These are phyloP conservation scores for Chaetomiaceae sp. DNA, from an alignment of 2,329 filamentous ascomycete species.

Conservation along the genomic window DNA sequence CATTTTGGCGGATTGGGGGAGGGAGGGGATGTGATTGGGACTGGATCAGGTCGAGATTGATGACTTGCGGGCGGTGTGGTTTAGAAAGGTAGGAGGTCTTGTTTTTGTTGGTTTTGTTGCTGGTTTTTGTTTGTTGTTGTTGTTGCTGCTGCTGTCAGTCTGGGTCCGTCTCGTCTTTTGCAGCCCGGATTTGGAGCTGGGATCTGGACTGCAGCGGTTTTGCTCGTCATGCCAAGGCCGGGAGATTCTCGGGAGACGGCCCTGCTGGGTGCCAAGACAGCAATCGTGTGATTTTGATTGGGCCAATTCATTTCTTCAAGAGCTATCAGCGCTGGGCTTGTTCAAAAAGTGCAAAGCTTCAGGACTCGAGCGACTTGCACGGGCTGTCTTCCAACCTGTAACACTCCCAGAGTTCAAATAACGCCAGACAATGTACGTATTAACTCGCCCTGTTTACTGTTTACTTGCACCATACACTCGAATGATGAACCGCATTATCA, in stretches of 20 bases:
- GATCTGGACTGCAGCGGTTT: slow-evolving; percentile 1
- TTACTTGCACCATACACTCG: not conserved
- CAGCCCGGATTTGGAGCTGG: not conserved
- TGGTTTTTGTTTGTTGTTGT: not conserved
- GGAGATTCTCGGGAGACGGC: slow-evolving; percentile 7
- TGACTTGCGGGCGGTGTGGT: not conserved
- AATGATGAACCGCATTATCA: slow-evolving; percentile 50
- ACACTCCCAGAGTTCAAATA: not conserved
- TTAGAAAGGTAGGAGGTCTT: not conserved
- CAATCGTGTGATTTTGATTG: slow-evolving; percentile 3
- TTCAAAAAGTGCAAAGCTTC: slow-evolving; percentile 3
- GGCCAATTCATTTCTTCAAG: too few relatives aligned
- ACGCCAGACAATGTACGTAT: slow-evolving; percentile 5
- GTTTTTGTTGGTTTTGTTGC: not conserved
- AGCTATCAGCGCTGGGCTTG: too few relatives aligned
- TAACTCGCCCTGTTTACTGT: not conserved
- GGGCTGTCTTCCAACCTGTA: not conserved
- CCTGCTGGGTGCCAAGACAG: not conserved
- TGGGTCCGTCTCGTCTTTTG: too few relatives aligned
- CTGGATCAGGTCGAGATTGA: not conserved
- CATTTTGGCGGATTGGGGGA: slow-evolving; percentile 26
- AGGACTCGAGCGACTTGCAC: not conserved
- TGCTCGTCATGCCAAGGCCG: slow-evolving; percentile 15
- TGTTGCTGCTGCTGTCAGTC: too few relatives aligned
- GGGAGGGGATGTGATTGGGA: not conserved